Conservation (phyloP, 2,329 filamentous ascomycete species). For the Periglandula ipomoeae region DNA sequence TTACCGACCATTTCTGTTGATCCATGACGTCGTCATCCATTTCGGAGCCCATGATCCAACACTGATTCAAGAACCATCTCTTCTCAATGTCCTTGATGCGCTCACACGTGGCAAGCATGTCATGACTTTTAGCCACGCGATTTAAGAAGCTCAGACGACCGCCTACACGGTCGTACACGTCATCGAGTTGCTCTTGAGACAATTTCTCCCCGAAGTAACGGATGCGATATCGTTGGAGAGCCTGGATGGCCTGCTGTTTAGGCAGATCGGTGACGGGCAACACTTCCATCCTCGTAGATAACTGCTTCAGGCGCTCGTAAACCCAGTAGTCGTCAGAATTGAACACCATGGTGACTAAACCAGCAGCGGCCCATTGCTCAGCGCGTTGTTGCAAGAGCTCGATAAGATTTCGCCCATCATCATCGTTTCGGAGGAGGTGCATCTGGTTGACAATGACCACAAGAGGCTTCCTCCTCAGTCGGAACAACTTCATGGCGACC, state of each 20-base stretch:
- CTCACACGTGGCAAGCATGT: slow-evolving; percentile 79
- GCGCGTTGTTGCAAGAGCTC: slow-evolving; percentile 93
- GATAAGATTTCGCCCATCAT: slow-evolving; percentile 85
- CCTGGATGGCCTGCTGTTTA: slow-evolving; percentile 66
- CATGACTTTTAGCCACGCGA: slow-evolving; percentile 72
- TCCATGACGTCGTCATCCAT: slow-evolving; percentile 99
- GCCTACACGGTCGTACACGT: slow-evolving; percentile 80
- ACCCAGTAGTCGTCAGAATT: slow-evolving; percentile 99
- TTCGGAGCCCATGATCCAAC: slow-evolving; percentile 61
- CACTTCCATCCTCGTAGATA: slow-evolving; percentile 91
- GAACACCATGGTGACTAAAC: slow-evolving; percentile 84
- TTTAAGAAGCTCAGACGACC: slow-evolving; percentile 83
- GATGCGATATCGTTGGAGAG: slow-evolving; percentile 69
- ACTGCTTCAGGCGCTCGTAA: slow-evolving; percentile 85
- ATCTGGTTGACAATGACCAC: slow-evolving; percentile 93
- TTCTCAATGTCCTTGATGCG: slow-evolving; percentile 59
- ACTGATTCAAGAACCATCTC: slow-evolving; percentile 70
- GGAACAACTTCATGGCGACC: slow-evolving; percentile 67
- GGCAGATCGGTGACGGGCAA: slow-evolving; percentile 76
- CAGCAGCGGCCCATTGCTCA: slow-evolving; percentile 91
- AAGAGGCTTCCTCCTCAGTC: slow-evolving; percentile 56
- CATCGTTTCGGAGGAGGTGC: slow-evolving; percentile 83
- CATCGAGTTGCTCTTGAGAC: slow-evolving; percentile 48
- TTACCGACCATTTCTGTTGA: slow-evolving; percentile 87
- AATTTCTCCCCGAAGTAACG: slow-evolving; percentile 63